phyloP scores from a whole-genome alignment of 1,139 yeast genomes.

The Taiozyma onychis region DNA sequence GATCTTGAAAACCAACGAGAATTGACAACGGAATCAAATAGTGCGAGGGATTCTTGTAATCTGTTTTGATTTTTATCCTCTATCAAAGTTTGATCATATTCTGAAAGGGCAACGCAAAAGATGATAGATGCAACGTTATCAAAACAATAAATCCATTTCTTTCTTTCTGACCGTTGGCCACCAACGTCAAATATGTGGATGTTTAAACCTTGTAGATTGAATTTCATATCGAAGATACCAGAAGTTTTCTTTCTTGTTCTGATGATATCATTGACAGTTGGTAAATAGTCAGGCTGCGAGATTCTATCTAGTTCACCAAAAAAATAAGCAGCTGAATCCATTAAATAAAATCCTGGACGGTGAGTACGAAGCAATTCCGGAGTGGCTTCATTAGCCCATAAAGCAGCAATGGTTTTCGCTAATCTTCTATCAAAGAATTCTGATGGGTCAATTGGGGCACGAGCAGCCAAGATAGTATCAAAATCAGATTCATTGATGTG shows the following conservation, averaged over 20 bases:
- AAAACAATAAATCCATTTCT: conserved; percentile 94
- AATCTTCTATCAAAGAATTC: conserved; percentile 41
- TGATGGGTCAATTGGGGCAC: conserved; percentile 40
- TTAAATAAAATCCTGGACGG: conserved; percentile 71
- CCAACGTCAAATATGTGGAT: conserved; percentile 91
- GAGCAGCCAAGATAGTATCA: conserved; percentile 31
- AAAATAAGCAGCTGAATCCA: conserved; percentile 85
- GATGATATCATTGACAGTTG: conserved; percentile 70
- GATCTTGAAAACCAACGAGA: conserved; percentile 93
- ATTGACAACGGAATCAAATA: conserved; percentile 87
- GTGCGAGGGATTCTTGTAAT: conserved; percentile 75
- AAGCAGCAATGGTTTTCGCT: conserved; percentile 37
- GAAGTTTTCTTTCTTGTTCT: conserved; percentile 90
- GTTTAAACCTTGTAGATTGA: conserved; percentile 70
- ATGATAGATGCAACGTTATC: conserved; percentile 87
- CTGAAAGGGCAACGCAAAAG: conserved; percentile 86
- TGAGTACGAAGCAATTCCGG: conserved; percentile 49
- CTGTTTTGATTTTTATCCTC: conserved; percentile 81
- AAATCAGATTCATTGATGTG: conserved; percentile 35
- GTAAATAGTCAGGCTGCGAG: conserved; percentile 54
- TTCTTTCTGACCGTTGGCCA: conserved; percentile 89
- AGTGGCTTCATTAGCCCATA: conserved; percentile 62
- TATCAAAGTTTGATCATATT: conserved; percentile 78
- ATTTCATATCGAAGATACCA: conserved; percentile 80
- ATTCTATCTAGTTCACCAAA: conserved; percentile 64